A percentile compares a stretch with the other conserved stretches of the same genome.
phyloP scores from a whole-genome alignment of 2,329 filamentous ascomycete species.

The Aureobasidium sp. region DNA sequence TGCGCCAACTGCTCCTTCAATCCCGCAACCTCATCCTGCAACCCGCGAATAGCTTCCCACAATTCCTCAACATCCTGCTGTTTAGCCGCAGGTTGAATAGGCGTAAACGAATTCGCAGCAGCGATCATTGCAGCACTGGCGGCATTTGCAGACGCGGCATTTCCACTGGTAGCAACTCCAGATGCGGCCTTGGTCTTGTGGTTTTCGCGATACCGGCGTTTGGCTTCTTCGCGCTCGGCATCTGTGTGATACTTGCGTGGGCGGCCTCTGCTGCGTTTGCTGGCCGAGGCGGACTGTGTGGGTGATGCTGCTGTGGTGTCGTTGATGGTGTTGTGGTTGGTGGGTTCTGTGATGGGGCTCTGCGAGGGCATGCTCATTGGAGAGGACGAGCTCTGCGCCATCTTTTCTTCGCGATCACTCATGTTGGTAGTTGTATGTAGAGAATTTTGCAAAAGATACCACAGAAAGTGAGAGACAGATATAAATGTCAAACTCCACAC shows the following conservation, averaged over 20 bases:
- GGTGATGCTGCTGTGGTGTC: not conserved
- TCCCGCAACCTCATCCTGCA: not conserved
- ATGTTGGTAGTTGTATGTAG: not conserved
- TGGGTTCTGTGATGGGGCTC: not conserved
- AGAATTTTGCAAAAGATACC: not conserved
- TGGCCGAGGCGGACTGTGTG: not conserved
- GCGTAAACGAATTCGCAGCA: not conserved
- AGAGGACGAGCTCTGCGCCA: not conserved
- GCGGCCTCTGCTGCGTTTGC: constrained; percentile 8
- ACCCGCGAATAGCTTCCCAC: not conserved
- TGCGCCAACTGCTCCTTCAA: constrained; percentile 3
- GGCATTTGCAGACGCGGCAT: not conserved
- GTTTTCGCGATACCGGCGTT: constrained; percentile 12
- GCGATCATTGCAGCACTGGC: not conserved
- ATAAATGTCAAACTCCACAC: not conserved
- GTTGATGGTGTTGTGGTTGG: not conserved
- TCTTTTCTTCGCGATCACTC: not conserved
- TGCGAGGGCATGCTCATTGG: not conserved
- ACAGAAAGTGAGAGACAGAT: not conserved
- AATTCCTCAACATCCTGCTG: constrained; percentile 5
- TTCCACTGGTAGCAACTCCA: not conserved
- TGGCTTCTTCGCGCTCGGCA: constrained; percentile 12
- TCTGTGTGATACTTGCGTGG: constrained; percentile 11
- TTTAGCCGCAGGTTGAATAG: not conserved
- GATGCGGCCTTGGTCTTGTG: constrained; percentile 7